Evolutionary conservation across 768 basidiomycete species (phyloP), one percentile per base, ranked within the genome.

Genomic region (Tylopilus balloui): DNA sequence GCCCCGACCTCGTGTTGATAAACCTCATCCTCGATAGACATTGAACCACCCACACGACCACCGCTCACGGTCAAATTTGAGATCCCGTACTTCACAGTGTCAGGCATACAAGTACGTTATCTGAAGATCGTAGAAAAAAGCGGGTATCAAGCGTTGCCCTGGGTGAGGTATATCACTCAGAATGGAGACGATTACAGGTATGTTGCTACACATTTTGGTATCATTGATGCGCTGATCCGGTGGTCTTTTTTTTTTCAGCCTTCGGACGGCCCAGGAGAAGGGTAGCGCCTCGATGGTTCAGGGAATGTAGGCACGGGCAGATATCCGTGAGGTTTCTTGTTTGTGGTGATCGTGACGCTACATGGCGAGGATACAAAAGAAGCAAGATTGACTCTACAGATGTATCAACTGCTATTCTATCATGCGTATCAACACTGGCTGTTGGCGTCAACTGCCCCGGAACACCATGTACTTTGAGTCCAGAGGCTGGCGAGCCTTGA

Each of bases 81-180:
- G 72, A 97, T 99, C 35, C 95, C 96, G 0, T 98, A 98, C 71
- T 98, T 97, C 67, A 98, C 95, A 0, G 92, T 96, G 5, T 94
- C 92, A 0, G 94, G 94, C 4, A 93, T 97, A 50, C 95, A 97
- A 69, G 96, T 99, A 13, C 82, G 96, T 44, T 98, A 98, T 69
- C 78, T 99, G 54, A 98, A 98, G 71, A 92, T 99, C 45, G 93
- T 98, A 0, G 96, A 99, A 71, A 98, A 98, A 78, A 92, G 89
- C 53, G 96, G 93, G 17, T 98, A 99, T 68, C 92, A 95, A 68
- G 91, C 92, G 4, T 69, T 95, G 37, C 94, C 93, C 1, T 96
- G 94, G 94, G 94, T 98, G 51, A 75, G 93, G 50, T 96, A 92
- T 65, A 90, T 94, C 51, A 91, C 90, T 2, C 88, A 92, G 68